Evolutionary conservation across 2,329 filamentous ascomycete genomes (phyloP), one percentile per base, ranked within the genome.

Genomic region (Ascomycota sp.): DNA sequence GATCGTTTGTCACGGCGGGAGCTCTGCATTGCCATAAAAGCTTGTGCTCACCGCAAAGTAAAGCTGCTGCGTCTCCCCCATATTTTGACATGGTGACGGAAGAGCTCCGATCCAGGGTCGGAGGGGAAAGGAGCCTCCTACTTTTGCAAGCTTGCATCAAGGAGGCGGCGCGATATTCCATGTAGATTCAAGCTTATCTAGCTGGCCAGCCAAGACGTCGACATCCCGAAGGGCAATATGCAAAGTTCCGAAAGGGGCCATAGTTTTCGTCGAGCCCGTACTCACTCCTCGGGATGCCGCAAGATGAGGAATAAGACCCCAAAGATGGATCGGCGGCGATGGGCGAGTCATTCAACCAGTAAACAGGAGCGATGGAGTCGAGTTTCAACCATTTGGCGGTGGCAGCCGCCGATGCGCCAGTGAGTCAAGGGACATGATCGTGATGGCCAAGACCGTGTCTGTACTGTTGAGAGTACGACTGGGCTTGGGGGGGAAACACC

Each of bases 91-190:
- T 31, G 21, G 38, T 43, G 16, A 37, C 34, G 24, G 27, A 30
- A 8, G 39, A 44, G 9, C 35, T 42, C 5, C 36, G 41, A 8
- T 13, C 30, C 30, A 11, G 34, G 30, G 6, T 34, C 35, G n/a
- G 36, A 35, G 2, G 9, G 27, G 7, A 12, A 21, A 16, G 16
- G 33, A 38, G 9, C 38, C 37, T 4, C 27, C 33, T 1, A n/a
- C 38, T 44, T 4, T 26, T 44, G 7, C 39, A 38, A 26, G 41
- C 40, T 10, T 39, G 39, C 26, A 40, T 44, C 27, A 41, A 41
- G 29, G 41, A 44, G 34, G 43, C 42, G 2, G 33, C 29, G 7
- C 38, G 41, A 2, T 37, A 38, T 33, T 43, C 41, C 28, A n/a
- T 33, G 36, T 10, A 39, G 36, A 4, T 37, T 37, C 25, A 35